A percentile compares a stretch with the other conserved stretches of the same genome.
Conservation (phyloP, 176 grass and related monocot genomes). For the Lolium multiflorum region DNA sequence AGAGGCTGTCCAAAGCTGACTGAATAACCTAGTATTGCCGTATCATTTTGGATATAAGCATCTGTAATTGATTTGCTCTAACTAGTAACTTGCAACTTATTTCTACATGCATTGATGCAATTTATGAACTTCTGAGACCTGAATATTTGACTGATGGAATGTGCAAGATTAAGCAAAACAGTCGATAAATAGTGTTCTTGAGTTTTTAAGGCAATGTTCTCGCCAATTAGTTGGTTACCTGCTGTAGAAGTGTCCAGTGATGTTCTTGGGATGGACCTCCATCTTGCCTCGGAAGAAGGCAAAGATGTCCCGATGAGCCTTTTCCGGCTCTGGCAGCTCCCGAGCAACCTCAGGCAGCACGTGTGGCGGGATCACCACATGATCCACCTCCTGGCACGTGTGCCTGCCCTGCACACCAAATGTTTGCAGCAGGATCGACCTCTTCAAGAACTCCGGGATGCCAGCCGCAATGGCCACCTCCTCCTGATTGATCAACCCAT, state of each 20-base stretch:
- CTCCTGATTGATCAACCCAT: constrained; percentile 43
- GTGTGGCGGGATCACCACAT: constrained; percentile 79
- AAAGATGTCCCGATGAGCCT: constrained; percentile 60
- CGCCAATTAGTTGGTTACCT: constrained; percentile 51
- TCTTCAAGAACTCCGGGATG: constrained; percentile 73
- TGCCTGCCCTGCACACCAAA: constrained; percentile 64
- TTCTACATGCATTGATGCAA: neutral
- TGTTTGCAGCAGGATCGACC: constrained; percentile 75
- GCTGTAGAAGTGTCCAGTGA: constrained; percentile 93
- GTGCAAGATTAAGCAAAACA: neutral
- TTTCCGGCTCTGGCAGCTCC: constrained; percentile 51
- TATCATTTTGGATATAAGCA: neutral
- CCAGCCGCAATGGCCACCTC: constrained; percentile 78
- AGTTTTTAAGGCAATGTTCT: neutral
- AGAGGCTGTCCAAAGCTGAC: neutral
- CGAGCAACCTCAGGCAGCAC: constrained; percentile 51
- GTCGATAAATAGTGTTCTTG: neutral
- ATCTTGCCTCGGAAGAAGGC: constrained; percentile 87
- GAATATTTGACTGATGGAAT: neutral
- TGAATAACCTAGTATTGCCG: neutral
- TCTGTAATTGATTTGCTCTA: neutral
- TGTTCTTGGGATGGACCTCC: constrained; percentile 92
- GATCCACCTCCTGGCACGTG: constrained; percentile 68
- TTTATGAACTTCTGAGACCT: neutral
- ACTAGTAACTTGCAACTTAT: neutral